Evolutionary conservation across 106 monocot species (phyloP), one percentile per base, ranked within the genome.

Genomic region (Acorus gramineus): DNA sequence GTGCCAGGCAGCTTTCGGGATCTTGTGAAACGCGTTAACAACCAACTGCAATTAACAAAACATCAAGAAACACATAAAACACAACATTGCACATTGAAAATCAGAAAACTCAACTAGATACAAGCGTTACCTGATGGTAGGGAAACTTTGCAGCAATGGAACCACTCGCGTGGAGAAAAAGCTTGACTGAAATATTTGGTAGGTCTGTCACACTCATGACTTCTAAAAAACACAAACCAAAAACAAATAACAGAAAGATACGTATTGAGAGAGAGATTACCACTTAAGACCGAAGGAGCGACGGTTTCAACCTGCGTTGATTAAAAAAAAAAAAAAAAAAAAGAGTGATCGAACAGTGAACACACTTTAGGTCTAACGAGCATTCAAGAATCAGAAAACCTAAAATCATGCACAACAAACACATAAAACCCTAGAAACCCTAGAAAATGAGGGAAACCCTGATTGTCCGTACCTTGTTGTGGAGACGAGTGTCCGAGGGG

Each of bases 111-210:
- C 50, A 9, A 10, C 46, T 46, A 56, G 6, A 6, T 9, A 57
- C 48, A 43, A 63, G 50, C 44, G n/a, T 2, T 94, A 91, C 96
- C 69, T 42, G 70, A 65, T 85, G 48, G 67, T 98, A 98, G 9
- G 82, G 66, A 60, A 98, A 91, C 57, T 85, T 98, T 63, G 96
- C 96, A 51, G 87, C 96, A 74, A 98, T 88, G 43, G 14, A 49
- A 77, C 96, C 96, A 67, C 53, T 79, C 42, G 66, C n/a, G 79
- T 98, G 88, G 68, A 88, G 85, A 69, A 49, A 82, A 71, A 98
- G 59, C 73, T 68, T 82, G 7, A 91, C 81, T 47, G 52, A 73
- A 6, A 91, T 49, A 45, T 84, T 87, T 49, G 91, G 79, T 49
- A 55, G 56, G 64, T 63, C 66, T 44, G 8, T 63, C 55, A 28